A percentile compares a stretch with the other conserved stretches of the same genome.
Conservation (phyloP, 371 early-diverging fungal species). For the Apophysomyces trapeziformis region DNA sequence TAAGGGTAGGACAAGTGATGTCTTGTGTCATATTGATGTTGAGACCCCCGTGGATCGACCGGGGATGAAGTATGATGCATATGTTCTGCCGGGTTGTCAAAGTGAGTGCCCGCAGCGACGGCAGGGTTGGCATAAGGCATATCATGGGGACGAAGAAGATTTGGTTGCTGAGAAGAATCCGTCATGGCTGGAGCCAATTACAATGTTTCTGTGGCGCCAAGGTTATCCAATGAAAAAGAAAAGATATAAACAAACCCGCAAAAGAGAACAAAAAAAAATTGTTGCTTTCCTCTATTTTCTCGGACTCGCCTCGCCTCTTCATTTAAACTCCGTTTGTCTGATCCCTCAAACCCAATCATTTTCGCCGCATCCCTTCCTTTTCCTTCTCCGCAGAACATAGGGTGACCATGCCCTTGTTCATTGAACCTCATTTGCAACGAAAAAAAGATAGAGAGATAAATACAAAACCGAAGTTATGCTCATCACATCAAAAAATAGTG, state of each 20-base stretch:
- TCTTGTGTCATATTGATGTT: constrained; percentile 8
- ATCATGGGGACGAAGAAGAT: constrained; percentile 9
- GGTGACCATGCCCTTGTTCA: too few relatives aligned
- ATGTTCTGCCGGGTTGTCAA: constrained; percentile 9
- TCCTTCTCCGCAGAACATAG: too few relatives aligned
- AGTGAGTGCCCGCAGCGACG: constrained; percentile 2
- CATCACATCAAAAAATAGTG: too few relatives aligned
- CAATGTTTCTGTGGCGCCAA: constrained; percentile 10
- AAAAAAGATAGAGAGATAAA: too few relatives aligned
- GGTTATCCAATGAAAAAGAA: constrained; percentile 10
- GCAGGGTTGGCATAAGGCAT: constrained; percentile 9
- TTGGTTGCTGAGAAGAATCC: constrained; percentile 9
- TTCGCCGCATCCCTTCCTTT: neutral
- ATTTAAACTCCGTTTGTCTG: neutral
- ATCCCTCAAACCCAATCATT: neutral
- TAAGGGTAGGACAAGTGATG: constrained; percentile 6
- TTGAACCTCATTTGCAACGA: too few relatives aligned
- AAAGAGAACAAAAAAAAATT: neutral
- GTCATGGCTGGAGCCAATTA: constrained; percentile 10
- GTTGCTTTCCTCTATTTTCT: neutral
- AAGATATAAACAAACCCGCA: constrained; percentile 6
- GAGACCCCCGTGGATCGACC: constrained; percentile 5
- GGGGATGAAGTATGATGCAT: constrained; percentile 4
- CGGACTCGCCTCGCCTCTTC: neutral
- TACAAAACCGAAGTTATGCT: too few relatives aligned